Base-by-base conservation (phyloP, 208 protist species). In the Leishmania braziliensis region DNA sequence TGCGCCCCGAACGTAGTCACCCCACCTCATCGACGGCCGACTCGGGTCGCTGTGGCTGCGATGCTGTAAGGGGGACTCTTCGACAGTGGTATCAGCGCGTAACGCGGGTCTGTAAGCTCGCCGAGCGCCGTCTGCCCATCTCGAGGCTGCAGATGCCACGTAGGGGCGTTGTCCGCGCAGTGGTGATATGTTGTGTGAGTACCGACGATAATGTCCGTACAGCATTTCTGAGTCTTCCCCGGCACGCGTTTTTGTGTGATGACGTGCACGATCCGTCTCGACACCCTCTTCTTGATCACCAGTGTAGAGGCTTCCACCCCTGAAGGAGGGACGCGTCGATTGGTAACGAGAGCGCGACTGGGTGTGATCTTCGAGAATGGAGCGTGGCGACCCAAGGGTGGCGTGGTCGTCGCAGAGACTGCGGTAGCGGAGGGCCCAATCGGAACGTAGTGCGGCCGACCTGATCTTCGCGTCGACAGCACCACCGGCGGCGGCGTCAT, bases 1-100 rank as follows among this genome's bases (percentile, higher is more conserved):
- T 12, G 87, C 81, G 2, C 77, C 83, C 36, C 80, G 83, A 2
- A 89, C 83, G 79, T 89, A 91, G 77, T 89, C 88, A 10, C 14
- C 20, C 88, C 88, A 91, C 51, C 73, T 65, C 20, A 86, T 91
- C 26, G 86, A 89, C 54, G 85, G 86, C 20, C 79, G 46, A 16
- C 46, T 72, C 10, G 75, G 54, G 39, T 39, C 36, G 77, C 74
- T 81, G 71, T 39, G 36, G 33, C 50, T 69, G 70, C 81, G 81
- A n/a, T 60, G 33, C 23, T 69, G 14, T 23, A 39, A 36, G 50
- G 65, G 0, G 23, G 62, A 5, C 8, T 20, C 60, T 9, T 50
- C 10, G 46, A 9, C 48, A 48, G 39, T 29, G 81, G 68, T 36
- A 0, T 33, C 60, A 6, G 72, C 39, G 29, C 62, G 23, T 60